These are phyloP conservation scores for Coleophoma crateriformis DNA, from an alignment of 2,329 filamentous ascomycete genomes.

Conservation along the genomic window DNA sequence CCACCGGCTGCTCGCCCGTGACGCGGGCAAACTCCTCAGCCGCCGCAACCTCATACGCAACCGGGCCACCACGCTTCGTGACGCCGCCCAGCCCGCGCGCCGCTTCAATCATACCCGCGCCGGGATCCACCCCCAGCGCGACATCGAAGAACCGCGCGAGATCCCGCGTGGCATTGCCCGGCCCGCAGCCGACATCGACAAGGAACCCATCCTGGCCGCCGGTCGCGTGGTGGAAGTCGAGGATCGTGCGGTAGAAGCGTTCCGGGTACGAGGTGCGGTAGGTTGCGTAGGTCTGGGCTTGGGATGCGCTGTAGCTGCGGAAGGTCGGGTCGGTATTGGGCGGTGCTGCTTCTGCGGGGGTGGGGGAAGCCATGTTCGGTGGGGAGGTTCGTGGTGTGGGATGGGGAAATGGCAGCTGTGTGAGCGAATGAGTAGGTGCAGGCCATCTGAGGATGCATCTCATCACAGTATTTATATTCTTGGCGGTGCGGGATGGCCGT, in stretches of 20 bases:
- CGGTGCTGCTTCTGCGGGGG: too few relatives aligned
- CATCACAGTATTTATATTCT: too few relatives aligned
- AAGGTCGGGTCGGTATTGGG: conserved; percentile 19
- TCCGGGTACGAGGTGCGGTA: conserved; percentile 14
- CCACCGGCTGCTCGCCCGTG: conserved; percentile 15
- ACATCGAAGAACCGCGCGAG: conserved; percentile 19
- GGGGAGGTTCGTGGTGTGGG: too few relatives aligned
- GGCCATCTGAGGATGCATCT: too few relatives aligned
- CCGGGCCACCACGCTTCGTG: too few relatives aligned
- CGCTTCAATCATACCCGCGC: conserved; percentile 20
- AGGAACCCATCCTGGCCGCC: conserved; percentile 16
- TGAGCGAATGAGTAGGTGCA: too few relatives aligned
- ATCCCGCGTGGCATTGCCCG: conserved; percentile 23
- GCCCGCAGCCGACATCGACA: conserved; percentile 26
- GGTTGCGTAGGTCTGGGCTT: conserved; percentile 21
- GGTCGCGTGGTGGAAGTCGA: conserved; percentile 16
- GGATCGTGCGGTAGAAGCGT: conserved; percentile 14
- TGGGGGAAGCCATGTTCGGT: too few relatives aligned
- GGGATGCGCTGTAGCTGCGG: conserved; percentile 15
- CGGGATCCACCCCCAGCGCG: conserved; percentile 22
- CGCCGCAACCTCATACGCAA: conserved; percentile 11
- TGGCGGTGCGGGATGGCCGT: too few relatives aligned
- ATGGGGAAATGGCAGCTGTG: too few relatives aligned
- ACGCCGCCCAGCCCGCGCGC: conserved; percentile 7
- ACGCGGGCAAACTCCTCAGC: conserved; percentile 20